Conservation (phyloP, 495 filamentous ascomycete species). For the Tetracladium setigerum region DNA sequence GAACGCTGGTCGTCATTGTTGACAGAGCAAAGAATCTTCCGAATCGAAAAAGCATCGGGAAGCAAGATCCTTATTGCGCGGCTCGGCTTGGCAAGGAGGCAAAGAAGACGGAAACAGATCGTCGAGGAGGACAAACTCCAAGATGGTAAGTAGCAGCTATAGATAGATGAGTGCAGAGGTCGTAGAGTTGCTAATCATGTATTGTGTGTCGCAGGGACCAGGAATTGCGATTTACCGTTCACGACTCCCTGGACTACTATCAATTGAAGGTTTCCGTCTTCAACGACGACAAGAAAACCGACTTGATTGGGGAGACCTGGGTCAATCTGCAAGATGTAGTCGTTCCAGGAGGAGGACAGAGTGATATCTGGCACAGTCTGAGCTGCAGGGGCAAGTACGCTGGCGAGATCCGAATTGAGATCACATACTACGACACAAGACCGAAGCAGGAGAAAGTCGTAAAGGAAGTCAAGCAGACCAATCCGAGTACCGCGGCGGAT, state of each 20-base stretch:
- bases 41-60: slow-evolving; percentile 92
- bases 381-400: slow-evolving; percentile 89
- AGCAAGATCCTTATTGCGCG: slow-evolving; percentile 97
- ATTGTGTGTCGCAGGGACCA: slow-evolving; percentile 65
- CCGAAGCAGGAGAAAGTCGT: slow-evolving; percentile 52
- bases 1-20: slow-evolving; percentile 84
- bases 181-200: neutral
- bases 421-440: slow-evolving; percentile 90
- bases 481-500: slow-evolving; percentile 13
- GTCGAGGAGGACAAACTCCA: slow-evolving; percentile 90
- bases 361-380: slow-evolving; percentile 83
- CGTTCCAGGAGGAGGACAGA: slow-evolving; percentile 80
- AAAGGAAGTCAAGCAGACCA: slow-evolving; percentile 13
- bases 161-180: neutral
- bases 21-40: slow-evolving; percentile 95
- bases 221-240: slow-evolving; percentile 90
- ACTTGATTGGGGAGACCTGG: slow-evolving; percentile 90
- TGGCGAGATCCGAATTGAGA: slow-evolving; percentile 88
- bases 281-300: slow-evolving; percentile 95
- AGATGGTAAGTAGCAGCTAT: slow-evolving; percentile 56
- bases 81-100: slow-evolving; percentile 92
- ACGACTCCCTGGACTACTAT: slow-evolving; percentile 93
- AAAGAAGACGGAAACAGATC: slow-evolving; percentile 93
- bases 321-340: slow-evolving; percentile 76
- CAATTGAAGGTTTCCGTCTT: slow-evolving; percentile 92